These are phyloP conservation scores for Aphanomyces invadans DNA, from an alignment of 352 stramenopile genomes.

Conservation along the genomic window DNA sequence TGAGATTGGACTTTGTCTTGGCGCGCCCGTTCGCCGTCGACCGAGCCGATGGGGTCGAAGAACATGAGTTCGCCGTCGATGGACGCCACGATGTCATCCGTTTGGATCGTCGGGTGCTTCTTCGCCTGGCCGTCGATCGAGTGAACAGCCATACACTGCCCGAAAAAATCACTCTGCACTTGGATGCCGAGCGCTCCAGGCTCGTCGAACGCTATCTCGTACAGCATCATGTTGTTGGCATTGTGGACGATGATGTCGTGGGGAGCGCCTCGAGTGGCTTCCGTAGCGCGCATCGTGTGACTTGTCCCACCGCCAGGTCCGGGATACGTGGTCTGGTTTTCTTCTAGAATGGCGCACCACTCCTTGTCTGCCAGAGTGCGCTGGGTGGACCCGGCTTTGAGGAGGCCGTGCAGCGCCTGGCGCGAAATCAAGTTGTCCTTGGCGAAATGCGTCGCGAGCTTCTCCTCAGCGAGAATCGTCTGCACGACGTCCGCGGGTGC, in stretches of 20 bases:
- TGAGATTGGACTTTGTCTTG: constrained; percentile 28
- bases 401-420: constrained; percentile 41
- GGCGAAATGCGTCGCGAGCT: constrained; percentile 34
- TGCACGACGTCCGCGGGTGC: constrained; percentile 32
- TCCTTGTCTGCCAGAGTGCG: constrained; percentile 39
- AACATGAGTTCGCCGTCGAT: constrained; percentile 32
- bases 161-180: constrained; percentile 50
- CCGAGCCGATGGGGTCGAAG: constrained; percentile 27
- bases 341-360: constrained; percentile 43
- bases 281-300: constrained; percentile 31
- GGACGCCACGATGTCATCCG: constrained; percentile 46
- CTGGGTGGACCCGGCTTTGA: constrained; percentile 31
- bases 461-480: constrained; percentile 42
- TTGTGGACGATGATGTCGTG: constrained; percentile 49
- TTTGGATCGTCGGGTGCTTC: constrained; percentile 40
- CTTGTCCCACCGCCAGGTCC: not conserved
- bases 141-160: constrained; percentile 41
- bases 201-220: constrained; percentile 51
- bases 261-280: constrained; percentile 24
- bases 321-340: constrained; percentile 34
- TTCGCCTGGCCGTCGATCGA: constrained; percentile 32
- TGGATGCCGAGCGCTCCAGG: constrained; percentile 34
- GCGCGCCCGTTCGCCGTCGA: constrained; percentile 33
- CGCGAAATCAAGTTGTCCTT: constrained; percentile 35
- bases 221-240: constrained; percentile 53